Percentiles rank a stretch among this genome's conserved stretches.
Conservation (phyloP, 2,329 filamentous ascomycete genomes). For the Trichoderma polysporum region DNA sequence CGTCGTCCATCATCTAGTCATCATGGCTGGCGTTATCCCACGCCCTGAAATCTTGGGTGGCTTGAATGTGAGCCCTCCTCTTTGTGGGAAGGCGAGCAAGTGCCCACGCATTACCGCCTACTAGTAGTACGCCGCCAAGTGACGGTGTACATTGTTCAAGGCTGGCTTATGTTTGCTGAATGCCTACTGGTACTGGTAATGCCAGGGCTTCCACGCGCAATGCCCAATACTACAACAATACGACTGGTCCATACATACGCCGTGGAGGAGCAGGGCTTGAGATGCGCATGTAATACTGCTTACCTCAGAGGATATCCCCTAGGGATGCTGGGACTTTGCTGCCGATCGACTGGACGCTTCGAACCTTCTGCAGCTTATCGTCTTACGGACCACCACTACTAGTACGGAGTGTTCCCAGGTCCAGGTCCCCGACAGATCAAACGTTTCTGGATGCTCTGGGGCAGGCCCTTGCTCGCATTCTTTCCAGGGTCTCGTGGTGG, state of each 20-base stretch:
- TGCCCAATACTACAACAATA: background rate
- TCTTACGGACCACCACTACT: background rate
- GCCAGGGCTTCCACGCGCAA: background rate
- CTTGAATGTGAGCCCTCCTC: background rate
- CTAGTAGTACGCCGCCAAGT: slow-evolving; percentile 1
- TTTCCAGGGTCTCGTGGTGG: background rate
- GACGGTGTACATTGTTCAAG: background rate
- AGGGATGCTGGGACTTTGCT: background rate
- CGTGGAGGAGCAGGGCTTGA: background rate
- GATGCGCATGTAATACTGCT: background rate
- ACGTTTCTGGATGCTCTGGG: background rate
- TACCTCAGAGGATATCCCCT: slow-evolving; percentile 11
- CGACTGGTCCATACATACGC: background rate
- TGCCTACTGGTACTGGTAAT: background rate
- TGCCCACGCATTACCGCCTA: too few relatives aligned
- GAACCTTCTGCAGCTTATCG: slow-evolving; percentile 5
- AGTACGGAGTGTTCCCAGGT: background rate
- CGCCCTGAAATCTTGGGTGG: slow-evolving; percentile 1
- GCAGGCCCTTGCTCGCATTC: background rate
- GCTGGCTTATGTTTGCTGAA: background rate
- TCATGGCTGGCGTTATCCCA: slow-evolving; percentile 5
- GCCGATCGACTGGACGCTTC: slow-evolving; percentile 10
- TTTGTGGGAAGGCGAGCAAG: background rate
- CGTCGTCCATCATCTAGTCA: background rate
- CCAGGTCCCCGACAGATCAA: background rate